Percentiles rank a stretch among this genome's conserved stretches.
Conservation (phyloP, 305 asterid genomes). For the Fraxinus latifolia region DNA sequence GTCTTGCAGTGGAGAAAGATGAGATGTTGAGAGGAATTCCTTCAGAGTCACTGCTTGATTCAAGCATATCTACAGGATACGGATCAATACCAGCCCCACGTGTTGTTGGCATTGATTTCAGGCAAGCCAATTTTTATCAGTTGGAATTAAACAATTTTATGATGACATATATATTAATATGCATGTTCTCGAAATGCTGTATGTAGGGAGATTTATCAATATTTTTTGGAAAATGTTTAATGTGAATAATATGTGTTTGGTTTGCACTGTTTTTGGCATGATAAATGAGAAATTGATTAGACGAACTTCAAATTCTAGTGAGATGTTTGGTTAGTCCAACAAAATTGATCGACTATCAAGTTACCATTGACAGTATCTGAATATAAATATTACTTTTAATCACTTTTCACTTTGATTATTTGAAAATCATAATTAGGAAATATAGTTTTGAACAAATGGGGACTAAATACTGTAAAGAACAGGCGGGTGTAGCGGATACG, state of each 20-base stretch:
- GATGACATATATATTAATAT: not conserved
- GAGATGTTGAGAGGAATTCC: slow-evolving; percentile 55
- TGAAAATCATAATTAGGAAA: slow-evolving; percentile 5
- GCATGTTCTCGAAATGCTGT: not conserved
- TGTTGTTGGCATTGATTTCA: slow-evolving; percentile 59
- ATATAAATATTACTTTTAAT: not conserved
- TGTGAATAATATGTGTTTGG: not conserved
- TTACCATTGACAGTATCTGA: not conserved
- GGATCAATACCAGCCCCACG: slow-evolving; percentile 61
- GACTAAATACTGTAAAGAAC: not conserved
- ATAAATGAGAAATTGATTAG: not conserved
- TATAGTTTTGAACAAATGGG: not conserved
- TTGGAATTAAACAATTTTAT: not conserved
- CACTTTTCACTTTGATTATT: slow-evolving; percentile 6
- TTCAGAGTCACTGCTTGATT: slow-evolving; percentile 46
- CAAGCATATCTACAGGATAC: slow-evolving; percentile 54
- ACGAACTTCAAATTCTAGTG: not conserved
- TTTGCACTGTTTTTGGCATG: not conserved
- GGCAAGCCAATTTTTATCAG: slow-evolving; percentile 36
- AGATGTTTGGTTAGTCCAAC: slow-evolving; percentile 14
- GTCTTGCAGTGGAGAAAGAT: slow-evolving; percentile 83
- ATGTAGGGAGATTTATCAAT: not conserved
- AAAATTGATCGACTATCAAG: slow-evolving; percentile 3
- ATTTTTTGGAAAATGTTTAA: not conserved
- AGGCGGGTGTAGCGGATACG: not conserved